Evolutionary conservation across 1,139 yeast species (phyloP).

Genomic region (Nakaseomyces nivariensis): DNA sequence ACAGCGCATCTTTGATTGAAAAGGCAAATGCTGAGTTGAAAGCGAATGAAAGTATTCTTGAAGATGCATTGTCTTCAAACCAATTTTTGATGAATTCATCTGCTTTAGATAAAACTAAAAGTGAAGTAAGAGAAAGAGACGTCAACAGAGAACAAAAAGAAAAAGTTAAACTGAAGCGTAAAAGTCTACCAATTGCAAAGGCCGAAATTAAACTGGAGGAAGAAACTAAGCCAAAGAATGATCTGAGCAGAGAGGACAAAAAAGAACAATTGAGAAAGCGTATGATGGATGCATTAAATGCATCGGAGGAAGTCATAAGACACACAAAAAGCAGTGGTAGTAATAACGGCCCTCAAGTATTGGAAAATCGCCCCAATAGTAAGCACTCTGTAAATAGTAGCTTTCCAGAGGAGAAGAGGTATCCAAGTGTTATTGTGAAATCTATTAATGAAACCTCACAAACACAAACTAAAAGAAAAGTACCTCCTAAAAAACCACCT

Average conservation of each 20-base stretch:
- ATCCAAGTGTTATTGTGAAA: conserved; percentile 4
- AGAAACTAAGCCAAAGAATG: neutral
- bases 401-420: conserved; percentile 4
- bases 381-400: conserved; percentile 6
- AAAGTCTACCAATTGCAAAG: neutral
- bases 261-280: conserved; percentile 3
- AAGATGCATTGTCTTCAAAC: neutral
- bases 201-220: neutral
- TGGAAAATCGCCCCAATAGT: conserved; percentile 2
- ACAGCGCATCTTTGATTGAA: neutral
- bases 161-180: neutral
- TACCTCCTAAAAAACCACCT: conserved; percentile 14
- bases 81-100: neutral
- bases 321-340: neutral
- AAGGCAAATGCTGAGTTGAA: neutral
- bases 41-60: neutral
- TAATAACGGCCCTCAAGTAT: conserved; percentile 5
- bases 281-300: conserved; percentile 3
- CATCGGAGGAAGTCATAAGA: conserved; percentile 4
- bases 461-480: conserved; percentile 1
- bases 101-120: neutral
- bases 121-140: neutral
- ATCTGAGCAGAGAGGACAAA: neutral
- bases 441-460: neutral
- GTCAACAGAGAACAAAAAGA: neutral